Conservation (phyloP, 305 asterid genomes). For the Salvia sclarea region DNA sequence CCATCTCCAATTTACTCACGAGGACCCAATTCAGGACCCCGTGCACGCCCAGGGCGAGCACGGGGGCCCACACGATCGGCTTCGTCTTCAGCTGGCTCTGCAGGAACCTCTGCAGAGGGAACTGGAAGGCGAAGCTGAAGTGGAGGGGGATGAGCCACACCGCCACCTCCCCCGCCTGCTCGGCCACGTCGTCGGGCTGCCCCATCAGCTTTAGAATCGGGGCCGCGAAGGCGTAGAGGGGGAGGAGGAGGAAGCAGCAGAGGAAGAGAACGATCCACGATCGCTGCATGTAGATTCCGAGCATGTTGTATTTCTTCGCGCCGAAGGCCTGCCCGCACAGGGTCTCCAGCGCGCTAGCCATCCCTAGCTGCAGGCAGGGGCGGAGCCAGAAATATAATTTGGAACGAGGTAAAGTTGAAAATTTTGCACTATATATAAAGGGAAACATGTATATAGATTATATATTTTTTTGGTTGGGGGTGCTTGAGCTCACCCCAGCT, state of each 20-base stretch:
- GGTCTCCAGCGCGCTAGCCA: slow-evolving; percentile 50
- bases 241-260: slow-evolving; percentile 34
- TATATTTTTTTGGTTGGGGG: too few relatives aligned
- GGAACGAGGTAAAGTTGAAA: too few relatives aligned
- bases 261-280: slow-evolving; percentile 41
- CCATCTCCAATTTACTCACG: slow-evolving; percentile 20
- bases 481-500: too few relatives aligned
- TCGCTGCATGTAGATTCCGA: slow-evolving; percentile 38
- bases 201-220: slow-evolving; percentile 33
- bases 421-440: too few relatives aligned
- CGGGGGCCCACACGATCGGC: slow-evolving; percentile 19
- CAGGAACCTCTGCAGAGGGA: slow-evolving; percentile 36
- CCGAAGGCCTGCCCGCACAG: slow-evolving; percentile 49
- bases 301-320: slow-evolving; percentile 37
- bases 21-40: slow-evolving; percentile 26
- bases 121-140: slow-evolving; percentile 40
- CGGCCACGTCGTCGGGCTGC: slow-evolving; percentile 34
- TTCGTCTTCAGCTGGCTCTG: slow-evolving; percentile 37
- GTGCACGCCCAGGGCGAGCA: slow-evolving; percentile 12
- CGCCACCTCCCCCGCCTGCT: slow-evolving; percentile 18
- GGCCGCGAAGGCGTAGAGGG: slow-evolving; percentile 33
- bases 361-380: slow-evolving; percentile 45
- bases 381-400: too few relatives aligned
- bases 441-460: too few relatives aligned
- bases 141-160: slow-evolving; percentile 33